A percentile compares a stretch with the other conserved stretches of the same genome.
These are phyloP conservation scores for Chalciporus sphaerocephalus DNA, from an alignment of 768 basidiomycete genomes.

Conservation along the genomic window DNA sequence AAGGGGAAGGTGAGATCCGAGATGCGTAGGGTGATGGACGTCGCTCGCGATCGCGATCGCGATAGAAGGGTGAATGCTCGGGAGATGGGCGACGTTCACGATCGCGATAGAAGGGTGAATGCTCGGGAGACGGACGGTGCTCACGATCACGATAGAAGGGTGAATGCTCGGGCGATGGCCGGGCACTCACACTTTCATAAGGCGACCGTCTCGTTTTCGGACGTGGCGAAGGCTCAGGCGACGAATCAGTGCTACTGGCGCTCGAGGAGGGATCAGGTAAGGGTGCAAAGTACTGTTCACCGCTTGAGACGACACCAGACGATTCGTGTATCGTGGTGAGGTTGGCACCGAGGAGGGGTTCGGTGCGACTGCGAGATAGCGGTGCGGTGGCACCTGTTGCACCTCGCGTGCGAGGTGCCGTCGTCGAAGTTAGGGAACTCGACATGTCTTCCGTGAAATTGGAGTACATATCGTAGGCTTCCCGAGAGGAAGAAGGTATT, in stretches of 20 bases:
- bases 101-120: conserved; percentile 25
- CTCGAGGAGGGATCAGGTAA: conserved; percentile 11
- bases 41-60: too few relatives aligned
- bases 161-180: conserved; percentile 26
- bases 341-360: conserved; percentile 20
- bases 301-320: conserved; percentile 18
- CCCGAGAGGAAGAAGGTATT: conserved; percentile 17
- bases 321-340: conserved; percentile 29
- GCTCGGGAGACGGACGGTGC: conserved; percentile 23
- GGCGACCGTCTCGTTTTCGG: conserved; percentile 25
- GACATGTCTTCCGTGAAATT: conserved; percentile 27
- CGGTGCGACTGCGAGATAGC: conserved; percentile 29
- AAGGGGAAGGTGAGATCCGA: conserved; percentile 3
- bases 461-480: conserved; percentile 19
- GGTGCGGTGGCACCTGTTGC: conserved; percentile 2
- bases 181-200: conserved; percentile 9
- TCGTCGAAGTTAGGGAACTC: conserved; percentile 15
- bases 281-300: conserved; percentile 26
- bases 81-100: conserved; percentile 16
- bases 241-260: conserved; percentile 17
- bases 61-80: conserved; percentile 26
- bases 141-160: conserved; percentile 23
- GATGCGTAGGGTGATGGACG: conserved; percentile 20
- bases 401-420: conserved; percentile 15
- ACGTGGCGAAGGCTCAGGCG: conserved; percentile 27